phyloP scores from a whole-genome alignment of 345 rosid genomes.

The Kernera saxatilis region DNA sequence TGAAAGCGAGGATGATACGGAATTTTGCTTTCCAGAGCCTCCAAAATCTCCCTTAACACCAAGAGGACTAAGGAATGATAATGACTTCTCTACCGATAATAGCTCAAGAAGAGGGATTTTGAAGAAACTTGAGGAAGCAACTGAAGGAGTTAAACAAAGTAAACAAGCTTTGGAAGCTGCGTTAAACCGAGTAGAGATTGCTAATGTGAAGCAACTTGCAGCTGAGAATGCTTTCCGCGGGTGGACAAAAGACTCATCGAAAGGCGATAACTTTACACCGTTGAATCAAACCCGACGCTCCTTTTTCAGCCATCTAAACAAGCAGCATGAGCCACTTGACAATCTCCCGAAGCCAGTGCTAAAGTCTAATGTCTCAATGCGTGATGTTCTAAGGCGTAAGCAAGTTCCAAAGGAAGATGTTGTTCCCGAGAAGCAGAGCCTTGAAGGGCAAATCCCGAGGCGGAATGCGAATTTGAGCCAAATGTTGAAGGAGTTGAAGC shows the following conservation, averaged over 20 bases:
- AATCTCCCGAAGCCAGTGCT: conserved; percentile 47
- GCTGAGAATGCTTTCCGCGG: conserved; percentile 68
- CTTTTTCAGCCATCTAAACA: conserved; percentile 37
- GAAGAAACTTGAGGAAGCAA: conserved; percentile 76
- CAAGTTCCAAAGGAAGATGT: conserved; percentile 51
- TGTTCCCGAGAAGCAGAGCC: conserved; percentile 28
- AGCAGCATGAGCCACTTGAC: conserved; percentile 11
- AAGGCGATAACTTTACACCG: conserved; percentile 36
- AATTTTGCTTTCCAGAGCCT: conserved; percentile 60
- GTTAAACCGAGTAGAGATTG: conserved; percentile 59
- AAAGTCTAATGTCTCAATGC: conserved; percentile 80
- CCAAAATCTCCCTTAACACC: conserved; percentile 44
- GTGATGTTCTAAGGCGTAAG: conserved; percentile 82
- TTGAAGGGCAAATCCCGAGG: conserved; percentile 40
- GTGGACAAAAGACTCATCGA: conserved; percentile 46
- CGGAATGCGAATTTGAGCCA: conserved; percentile 75
- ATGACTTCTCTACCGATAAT: background rate
- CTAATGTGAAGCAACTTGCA: conserved; percentile 65
- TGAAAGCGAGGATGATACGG: conserved; percentile 34
- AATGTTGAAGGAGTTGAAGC: conserved; percentile 78
- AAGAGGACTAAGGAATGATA: conserved; percentile 3
- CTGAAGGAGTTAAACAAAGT: conserved; percentile 63
- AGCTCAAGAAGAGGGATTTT: conserved; percentile 43
- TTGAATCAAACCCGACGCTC: conserved; percentile 34
- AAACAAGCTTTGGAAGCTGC: conserved; percentile 76